Evolutionary conservation across 164 flowering plant species (phyloP).

Genomic region (Annona cherimola): DNA sequence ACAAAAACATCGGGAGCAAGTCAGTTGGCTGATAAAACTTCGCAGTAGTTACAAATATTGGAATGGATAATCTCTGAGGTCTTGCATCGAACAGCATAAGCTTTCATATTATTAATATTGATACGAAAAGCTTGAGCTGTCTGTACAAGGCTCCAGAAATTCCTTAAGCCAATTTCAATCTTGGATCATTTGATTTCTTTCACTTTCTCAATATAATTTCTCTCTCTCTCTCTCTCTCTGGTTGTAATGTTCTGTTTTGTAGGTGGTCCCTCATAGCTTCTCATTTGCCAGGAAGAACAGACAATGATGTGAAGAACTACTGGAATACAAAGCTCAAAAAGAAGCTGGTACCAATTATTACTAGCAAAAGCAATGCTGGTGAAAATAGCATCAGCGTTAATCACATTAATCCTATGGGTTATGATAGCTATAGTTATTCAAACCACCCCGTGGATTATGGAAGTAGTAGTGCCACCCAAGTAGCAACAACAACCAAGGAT

Average conservation of each 20-base stretch:
- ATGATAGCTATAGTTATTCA: background rate
- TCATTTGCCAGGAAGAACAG: constrained; percentile 5
- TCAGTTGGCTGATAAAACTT: background rate
- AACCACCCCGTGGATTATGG: no score
- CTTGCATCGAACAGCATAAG: no score
- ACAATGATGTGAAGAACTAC: constrained; percentile 6
- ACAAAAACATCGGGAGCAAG: constrained; percentile 62
- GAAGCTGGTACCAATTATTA: background rate
- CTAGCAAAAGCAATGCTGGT: background rate
- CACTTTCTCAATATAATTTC: background rate
- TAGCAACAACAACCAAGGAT: background rate
- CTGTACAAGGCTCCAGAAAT: no score
- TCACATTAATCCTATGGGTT: no score
- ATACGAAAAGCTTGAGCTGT: no score
- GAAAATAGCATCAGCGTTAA: no score
- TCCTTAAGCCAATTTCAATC: no score
- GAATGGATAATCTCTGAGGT: no score
- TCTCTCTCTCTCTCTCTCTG: background rate
- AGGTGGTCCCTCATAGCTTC: constrained; percentile 7
- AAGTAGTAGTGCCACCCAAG: background rate
- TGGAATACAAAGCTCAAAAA: constrained; percentile 9
- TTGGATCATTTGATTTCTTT: background rate
- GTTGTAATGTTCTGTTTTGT: background rate
- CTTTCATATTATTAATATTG: no score
- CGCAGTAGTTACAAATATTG: no score